These are phyloP conservation scores for Russula vinacea DNA, from an alignment of 768 basidiomycete species.

Conservation along the genomic window DNA sequence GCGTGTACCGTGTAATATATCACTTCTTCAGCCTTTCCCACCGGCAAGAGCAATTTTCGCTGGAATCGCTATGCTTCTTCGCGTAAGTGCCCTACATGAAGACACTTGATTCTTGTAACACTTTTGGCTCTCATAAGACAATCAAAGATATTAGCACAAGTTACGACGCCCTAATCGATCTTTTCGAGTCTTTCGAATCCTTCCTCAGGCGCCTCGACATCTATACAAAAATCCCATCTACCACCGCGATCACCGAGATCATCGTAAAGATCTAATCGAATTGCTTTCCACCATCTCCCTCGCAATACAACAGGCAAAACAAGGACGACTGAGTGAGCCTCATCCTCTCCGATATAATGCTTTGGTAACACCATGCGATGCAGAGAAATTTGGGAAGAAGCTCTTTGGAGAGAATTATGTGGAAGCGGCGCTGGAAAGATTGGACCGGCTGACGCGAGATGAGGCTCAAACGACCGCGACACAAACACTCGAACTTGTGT, in stretches of 20 bases:
- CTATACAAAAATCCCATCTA: too few species aligned
- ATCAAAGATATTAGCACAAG: background rate
- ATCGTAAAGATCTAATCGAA: background rate
- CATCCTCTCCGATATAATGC: background rate
- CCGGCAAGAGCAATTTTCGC: background rate
- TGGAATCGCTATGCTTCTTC: background rate
- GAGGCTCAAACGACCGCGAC: background rate
- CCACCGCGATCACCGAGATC: background rate
- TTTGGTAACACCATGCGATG: background rate
- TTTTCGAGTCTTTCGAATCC: background rate
- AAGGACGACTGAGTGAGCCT: background rate
- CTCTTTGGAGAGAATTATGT: background rate
- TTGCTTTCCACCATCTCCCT: background rate
- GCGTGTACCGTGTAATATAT: too few species aligned
- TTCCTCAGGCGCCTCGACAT: too few species aligned
- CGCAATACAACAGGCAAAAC: background rate
- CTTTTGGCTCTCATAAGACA: background rate
- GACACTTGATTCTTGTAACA: background rate
- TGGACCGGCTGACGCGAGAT: background rate
- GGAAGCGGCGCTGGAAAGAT: background rate
- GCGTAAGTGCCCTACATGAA: background rate
- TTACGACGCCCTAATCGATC: background rate
- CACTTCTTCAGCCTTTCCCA: background rate
- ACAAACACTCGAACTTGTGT: background rate
- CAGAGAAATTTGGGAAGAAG: background rate